Evolutionary conservation across 2,329 filamentous ascomycete species (phyloP).

Genomic region (Dothideomycetes sp.): DNA sequence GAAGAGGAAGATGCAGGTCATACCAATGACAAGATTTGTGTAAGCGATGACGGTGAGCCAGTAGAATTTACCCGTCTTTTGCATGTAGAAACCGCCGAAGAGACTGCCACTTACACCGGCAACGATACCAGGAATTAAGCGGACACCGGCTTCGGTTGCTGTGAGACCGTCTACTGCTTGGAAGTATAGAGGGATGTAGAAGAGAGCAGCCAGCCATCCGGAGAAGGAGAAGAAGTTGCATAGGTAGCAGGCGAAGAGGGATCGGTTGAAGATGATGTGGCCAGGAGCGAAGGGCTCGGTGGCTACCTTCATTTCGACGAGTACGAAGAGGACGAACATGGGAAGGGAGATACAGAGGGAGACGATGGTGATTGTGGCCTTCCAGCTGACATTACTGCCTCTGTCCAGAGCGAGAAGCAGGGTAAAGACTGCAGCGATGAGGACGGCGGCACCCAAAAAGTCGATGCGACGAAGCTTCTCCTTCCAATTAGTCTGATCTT

Average conservation of each 20-base stretch:
- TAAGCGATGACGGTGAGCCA: constrained; percentile 55
- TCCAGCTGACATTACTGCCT: constrained; percentile 65
- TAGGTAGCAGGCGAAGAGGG: constrained; percentile 57
- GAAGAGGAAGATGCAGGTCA: constrained; percentile 48
- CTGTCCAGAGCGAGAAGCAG: constrained; percentile 63
- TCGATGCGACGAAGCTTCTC: constrained; percentile 60
- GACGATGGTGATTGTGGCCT: constrained; percentile 46
- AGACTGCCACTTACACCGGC: constrained; percentile 56
- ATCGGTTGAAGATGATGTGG: constrained; percentile 60
- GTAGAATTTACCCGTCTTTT: constrained; percentile 62
- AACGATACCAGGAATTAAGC: constrained; percentile 58
- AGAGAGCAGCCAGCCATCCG: constrained; percentile 51
- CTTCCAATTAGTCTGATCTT: constrained; percentile 53
- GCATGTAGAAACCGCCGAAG: constrained; percentile 57
- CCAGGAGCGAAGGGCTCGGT: constrained; percentile 65
- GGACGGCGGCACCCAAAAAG: constrained; percentile 59
- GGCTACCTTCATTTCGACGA: constrained; percentile 60
- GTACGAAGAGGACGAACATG: constrained; percentile 57
- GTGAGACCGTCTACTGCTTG: constrained; percentile 60
- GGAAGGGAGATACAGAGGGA: constrained; percentile 47
- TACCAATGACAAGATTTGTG: constrained; percentile 43
- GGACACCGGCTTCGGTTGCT: constrained; percentile 54
- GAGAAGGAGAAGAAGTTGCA: constrained; percentile 65
- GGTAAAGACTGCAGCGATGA: constrained; percentile 56
- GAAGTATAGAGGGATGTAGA: constrained; percentile 70